These are phyloP conservation scores for Dendrobium catenatum DNA, from an alignment of 106 monocot species.

Conservation along the genomic window DNA sequence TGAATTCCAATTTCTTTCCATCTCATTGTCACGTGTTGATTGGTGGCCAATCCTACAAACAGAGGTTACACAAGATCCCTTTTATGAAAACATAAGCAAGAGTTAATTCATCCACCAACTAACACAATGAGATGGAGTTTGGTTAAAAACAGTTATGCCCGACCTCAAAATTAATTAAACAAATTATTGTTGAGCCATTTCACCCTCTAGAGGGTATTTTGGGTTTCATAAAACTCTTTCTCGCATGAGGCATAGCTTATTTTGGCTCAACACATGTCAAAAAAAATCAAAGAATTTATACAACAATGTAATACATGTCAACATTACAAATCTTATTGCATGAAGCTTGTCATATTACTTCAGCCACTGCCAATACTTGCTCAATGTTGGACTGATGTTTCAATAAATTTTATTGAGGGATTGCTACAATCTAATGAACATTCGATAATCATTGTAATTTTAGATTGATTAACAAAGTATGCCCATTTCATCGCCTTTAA, in stretches of 20 bases:
- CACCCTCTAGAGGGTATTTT: neutral
- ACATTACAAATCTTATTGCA: neutral
- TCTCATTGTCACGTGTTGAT: neutral
- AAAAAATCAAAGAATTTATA: neutral
- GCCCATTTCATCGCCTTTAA: neutral
- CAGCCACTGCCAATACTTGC: slow-evolving; percentile 7
- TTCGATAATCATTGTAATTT: slow-evolving; percentile 3
- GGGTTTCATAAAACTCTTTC: neutral
- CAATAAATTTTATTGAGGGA: slow-evolving; percentile 15
- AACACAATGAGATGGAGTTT: neutral
- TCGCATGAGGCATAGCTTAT: neutral
- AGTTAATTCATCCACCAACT: neutral
- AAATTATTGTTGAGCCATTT: neutral
- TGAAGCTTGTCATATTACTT: neutral
- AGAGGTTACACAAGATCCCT: neutral
- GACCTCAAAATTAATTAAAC: neutral
- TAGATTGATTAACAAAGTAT: slow-evolving; percentile 9
- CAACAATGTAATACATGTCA: neutral
- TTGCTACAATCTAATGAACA: neutral
- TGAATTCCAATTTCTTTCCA: neutral
- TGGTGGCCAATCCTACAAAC: neutral
- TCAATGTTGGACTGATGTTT: slow-evolving; percentile 8
- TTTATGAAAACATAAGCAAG: neutral
- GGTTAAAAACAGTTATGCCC: neutral
- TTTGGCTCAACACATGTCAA: neutral